Evolutionary conservation across 805 yeast genomes (phyloP).

Genomic region (Nakazawaea sp.): DNA sequence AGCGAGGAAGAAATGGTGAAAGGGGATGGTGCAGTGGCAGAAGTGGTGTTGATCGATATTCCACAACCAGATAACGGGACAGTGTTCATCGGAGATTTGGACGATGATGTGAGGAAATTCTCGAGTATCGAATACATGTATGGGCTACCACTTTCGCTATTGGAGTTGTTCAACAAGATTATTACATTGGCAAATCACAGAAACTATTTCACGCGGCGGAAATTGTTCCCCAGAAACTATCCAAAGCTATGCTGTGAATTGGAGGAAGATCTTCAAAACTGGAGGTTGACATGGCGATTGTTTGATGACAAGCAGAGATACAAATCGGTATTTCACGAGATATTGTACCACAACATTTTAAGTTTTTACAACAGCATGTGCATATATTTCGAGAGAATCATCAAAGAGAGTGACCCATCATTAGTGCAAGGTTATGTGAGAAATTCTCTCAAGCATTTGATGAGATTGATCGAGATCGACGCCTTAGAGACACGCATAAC

Average conservation of each 20-base stretch:
- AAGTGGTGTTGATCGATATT: slow-evolving; percentile 11
- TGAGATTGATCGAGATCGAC: slow-evolving; percentile 15
- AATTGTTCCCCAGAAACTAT: slow-evolving; percentile 44
- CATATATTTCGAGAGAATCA: slow-evolving; percentile 37
- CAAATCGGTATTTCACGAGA: slow-evolving; percentile 32
- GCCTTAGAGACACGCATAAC: slow-evolving; percentile 17
- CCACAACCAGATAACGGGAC: slow-evolving; percentile 15
- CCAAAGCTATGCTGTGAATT: slow-evolving; percentile 49
- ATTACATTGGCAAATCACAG: slow-evolving; percentile 45
- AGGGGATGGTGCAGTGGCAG: slow-evolving; percentile 8
- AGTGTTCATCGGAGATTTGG: slow-evolving; percentile 7
- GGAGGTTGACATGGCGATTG: slow-evolving; percentile 41
- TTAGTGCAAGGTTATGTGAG: slow-evolving; percentile 28
- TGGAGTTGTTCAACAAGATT: slow-evolving; percentile 38
- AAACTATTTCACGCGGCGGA: slow-evolving; percentile 34
- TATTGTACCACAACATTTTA: slow-evolving; percentile 29
- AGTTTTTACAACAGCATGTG: slow-evolving; percentile 36
- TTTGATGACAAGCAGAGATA: slow-evolving; percentile 22
- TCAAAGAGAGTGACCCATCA: slow-evolving; percentile 33
- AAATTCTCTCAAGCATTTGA: slow-evolving; percentile 27
- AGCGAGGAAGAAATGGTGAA: slow-evolving; percentile 7
- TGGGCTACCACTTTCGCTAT: slow-evolving; percentile 40
- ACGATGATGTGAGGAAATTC: slow-evolving; percentile 9
- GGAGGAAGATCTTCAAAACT: slow-evolving; percentile 40
- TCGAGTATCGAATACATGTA: slow-evolving; percentile 31